phyloP scores from a whole-genome alignment of 139 green algal genomes.

The Edaphochlamys debaryana region DNA sequence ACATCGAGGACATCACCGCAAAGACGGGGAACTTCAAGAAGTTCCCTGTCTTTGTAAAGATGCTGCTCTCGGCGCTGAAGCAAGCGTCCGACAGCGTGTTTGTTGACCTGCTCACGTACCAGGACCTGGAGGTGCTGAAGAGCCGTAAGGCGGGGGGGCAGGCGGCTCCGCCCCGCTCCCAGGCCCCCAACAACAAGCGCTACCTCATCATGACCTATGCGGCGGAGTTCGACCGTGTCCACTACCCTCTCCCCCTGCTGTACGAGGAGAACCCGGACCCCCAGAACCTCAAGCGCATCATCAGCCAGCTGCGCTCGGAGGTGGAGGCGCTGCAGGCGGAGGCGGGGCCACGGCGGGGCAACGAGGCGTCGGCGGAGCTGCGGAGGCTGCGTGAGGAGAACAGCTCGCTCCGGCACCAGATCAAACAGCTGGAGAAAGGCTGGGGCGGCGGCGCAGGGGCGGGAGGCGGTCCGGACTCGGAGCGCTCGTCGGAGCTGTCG shows the following conservation, averaged over 20 bases:
- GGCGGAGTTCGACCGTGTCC: slow-evolving; percentile 92
- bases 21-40: slow-evolving; percentile 93
- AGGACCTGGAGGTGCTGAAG: slow-evolving; percentile 87
- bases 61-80: slow-evolving; percentile 83
- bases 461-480: slow-evolving; percentile 13
- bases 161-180: not conserved
- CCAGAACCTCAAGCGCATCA: slow-evolving; percentile 65
- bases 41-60: slow-evolving; percentile 85
- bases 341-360: slow-evolving; percentile 8
- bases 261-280: slow-evolving; percentile 80
- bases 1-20: slow-evolving; percentile 91
- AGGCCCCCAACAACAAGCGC: slow-evolving; percentile 77
- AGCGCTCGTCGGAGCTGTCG: slow-evolving; percentile 54
- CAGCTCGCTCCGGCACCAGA: slow-evolving; percentile 53
- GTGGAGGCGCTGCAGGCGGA: slow-evolving; percentile 53
- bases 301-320: slow-evolving; percentile 66
- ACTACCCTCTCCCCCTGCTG: slow-evolving; percentile 89
- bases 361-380: slow-evolving; percentile 51
- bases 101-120: slow-evolving; percentile 89
- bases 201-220: slow-evolving; percentile 95
- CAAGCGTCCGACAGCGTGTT: slow-evolving; percentile 81
- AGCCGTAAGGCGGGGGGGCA: slow-evolving; percentile 50
- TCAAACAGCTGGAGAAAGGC: slow-evolving; percentile 55
- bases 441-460: not conserved
- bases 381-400: slow-evolving; percentile 76